These are phyloP conservation scores for Microsporum ferrugineum DNA, from an alignment of 2,329 filamentous ascomycete genomes.

Conservation along the genomic window DNA sequence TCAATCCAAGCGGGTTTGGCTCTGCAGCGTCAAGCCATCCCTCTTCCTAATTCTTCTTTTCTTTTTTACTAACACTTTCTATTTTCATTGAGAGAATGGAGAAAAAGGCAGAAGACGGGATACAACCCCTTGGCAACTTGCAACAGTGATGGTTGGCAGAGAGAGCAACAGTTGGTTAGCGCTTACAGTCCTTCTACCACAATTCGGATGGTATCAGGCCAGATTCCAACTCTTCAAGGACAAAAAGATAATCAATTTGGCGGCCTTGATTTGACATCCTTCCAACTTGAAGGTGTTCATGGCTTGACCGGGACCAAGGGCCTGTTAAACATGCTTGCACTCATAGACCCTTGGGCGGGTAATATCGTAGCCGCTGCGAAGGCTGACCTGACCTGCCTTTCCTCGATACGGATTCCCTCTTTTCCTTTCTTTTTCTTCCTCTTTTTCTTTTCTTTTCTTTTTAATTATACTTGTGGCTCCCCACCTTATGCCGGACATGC, in stretches of 20 bases:
- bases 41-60: background rate
- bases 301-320: no score
- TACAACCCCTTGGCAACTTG: background rate
- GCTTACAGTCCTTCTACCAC: background rate
- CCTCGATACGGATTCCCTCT: background rate
- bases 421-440: background rate
- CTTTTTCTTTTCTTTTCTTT: background rate
- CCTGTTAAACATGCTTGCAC: no score
- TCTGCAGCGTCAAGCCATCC: background rate
- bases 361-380: background rate
- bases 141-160: background rate
- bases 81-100: background rate
- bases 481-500: background rate
- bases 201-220: background rate
- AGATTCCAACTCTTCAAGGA: no score
- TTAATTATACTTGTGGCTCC: background rate
- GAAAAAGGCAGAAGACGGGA: background rate
- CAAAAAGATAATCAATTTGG: background rate
- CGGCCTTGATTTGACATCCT: background rate
- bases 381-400: background rate
- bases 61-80: background rate
- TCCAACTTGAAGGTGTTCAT: background rate
- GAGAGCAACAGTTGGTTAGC: background rate
- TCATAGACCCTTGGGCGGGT: background rate
- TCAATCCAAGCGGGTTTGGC: background rate